Conservation (phyloP, 345 rosid species). For the Ceriops tagal region DNA sequence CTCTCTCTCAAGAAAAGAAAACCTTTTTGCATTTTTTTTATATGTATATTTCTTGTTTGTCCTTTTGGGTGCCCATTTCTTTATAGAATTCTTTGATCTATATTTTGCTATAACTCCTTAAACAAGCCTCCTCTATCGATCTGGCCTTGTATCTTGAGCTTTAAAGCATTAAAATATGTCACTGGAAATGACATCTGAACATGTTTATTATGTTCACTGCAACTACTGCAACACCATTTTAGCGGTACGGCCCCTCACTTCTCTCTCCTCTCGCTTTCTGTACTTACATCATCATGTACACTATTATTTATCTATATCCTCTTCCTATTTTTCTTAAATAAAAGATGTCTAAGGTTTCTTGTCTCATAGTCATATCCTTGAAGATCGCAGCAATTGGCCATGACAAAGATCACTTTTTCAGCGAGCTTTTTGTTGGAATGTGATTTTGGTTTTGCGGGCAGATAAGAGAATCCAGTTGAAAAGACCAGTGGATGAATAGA, state of each 20-base stretch:
- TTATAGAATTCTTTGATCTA: constrained; percentile 20
- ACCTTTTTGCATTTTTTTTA: background rate
- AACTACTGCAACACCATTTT: constrained; percentile 95
- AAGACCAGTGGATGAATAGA: background rate
- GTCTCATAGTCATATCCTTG: background rate
- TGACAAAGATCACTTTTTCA: background rate
- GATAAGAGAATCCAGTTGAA: constrained; percentile 8
- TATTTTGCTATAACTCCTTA: background rate
- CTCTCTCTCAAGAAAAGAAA: constrained; percentile 15
- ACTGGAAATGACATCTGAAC: constrained; percentile 63
- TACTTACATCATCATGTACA: no score
- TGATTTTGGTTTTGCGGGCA: background rate
- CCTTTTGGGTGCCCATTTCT: constrained; percentile 6
- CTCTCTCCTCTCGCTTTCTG: background rate
- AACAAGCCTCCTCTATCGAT: constrained; percentile 1
- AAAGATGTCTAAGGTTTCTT: background rate
- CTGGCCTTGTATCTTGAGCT: background rate
- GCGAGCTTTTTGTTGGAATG: constrained; percentile 7
- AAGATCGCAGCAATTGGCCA: background rate
- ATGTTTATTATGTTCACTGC: constrained; percentile 96
- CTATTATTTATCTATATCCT: background rate
- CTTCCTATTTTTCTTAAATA: background rate
- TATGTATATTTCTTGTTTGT: background rate
- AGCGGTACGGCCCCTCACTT: constrained; percentile 60
- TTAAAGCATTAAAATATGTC: constrained; percentile 45